Evolutionary conservation across 257 asterid genomes (phyloP).

Genomic region (Prunella vulgaris): DNA sequence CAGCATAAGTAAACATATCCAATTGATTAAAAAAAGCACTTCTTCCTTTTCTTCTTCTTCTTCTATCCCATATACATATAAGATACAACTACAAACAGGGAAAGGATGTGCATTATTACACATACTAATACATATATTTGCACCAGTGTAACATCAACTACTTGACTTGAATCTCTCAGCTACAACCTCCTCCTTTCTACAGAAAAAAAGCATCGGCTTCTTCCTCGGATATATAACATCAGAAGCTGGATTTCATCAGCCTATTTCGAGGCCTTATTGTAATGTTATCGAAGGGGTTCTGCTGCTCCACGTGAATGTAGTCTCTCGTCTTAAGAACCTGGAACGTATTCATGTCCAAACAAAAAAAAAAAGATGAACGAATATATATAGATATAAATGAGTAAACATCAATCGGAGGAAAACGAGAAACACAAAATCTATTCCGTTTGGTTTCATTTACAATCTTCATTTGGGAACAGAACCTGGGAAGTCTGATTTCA

Average conservation of each 20-base stretch:
- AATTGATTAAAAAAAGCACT: not conserved
- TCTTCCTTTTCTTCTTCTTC: not conserved
- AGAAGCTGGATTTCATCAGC: slow-evolving; percentile 43
- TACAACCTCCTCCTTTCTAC: not conserved
- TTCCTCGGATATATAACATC: not conserved
- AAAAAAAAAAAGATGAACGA: not conserved
- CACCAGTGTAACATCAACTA: not conserved
- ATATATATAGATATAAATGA: too few species aligned
- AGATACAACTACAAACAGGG: slow-evolving; percentile 11
- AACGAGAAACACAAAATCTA: too few species aligned
- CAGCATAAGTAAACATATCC: not conserved
- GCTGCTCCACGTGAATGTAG: slow-evolving; percentile 51
- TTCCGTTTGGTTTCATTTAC: too few species aligned
- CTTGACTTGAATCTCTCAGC: not conserved
- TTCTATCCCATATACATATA: slow-evolving; percentile 19
- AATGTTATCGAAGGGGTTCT: slow-evolving; percentile 34
- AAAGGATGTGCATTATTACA: slow-evolving; percentile 20
- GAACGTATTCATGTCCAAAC: not conserved
- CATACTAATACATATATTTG: not conserved
- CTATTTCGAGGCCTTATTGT: slow-evolving; percentile 34
- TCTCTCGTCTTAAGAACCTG: slow-evolving; percentile 64
- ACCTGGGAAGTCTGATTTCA: not conserved
- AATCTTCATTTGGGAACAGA: too few species aligned
- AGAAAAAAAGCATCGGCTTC: not conserved
- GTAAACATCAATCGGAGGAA: too few species aligned